Base-by-base conservation (phyloP, 257 asterid species). In the Nicotiana attenuata region DNA sequence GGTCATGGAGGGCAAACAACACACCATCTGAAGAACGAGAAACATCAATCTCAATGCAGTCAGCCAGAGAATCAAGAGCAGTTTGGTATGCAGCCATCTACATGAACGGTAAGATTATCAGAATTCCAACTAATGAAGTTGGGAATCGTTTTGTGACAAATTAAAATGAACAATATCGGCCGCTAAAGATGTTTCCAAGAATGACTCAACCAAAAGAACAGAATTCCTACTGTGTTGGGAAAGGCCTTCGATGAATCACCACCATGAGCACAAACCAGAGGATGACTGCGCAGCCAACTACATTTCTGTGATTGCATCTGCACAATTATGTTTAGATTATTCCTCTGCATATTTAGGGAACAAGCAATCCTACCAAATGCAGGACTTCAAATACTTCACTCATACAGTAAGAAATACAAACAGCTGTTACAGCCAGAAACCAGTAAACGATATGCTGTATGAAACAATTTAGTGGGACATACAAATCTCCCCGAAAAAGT, bases 231-330 rank as follows among this genome's bases (percentile, higher is more conserved):
- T 24, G 98, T 96, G 84, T 94, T 96, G 45, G 99, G 98, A 85
- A 96, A 96, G 77, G 97, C 97, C 88, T 87, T 89, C 81, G 92
- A 87, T n/a, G 98, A 91, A 89, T 96, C 99, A 64, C 99, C 99
- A 68, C 99, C 99, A 88, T 96, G 99, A 78, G 99, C 99, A 87
- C 99, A 96, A 29, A 92, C 97, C 78, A 96, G 88, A 33, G 98
- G 98, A 85, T 97, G 93, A 86, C 77, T 91, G 29, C 81, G 85
- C 47, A 93, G 87, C 99, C 99, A 95, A 64, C 91, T 85, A 88
- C 99, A 95, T 81, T 88, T 93, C 3, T 84, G 88, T 35, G 78
- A 55, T 87, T 87, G 96, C 82, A 87, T 80, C 98, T 94, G 96
- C 89, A 85, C 31, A 80, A 33, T 66, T 53, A 85, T 67, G 65